Evolutionary conservation across 2,329 filamentous ascomycete species (phyloP).

Genomic region (Botryotinia convoluta): DNA sequence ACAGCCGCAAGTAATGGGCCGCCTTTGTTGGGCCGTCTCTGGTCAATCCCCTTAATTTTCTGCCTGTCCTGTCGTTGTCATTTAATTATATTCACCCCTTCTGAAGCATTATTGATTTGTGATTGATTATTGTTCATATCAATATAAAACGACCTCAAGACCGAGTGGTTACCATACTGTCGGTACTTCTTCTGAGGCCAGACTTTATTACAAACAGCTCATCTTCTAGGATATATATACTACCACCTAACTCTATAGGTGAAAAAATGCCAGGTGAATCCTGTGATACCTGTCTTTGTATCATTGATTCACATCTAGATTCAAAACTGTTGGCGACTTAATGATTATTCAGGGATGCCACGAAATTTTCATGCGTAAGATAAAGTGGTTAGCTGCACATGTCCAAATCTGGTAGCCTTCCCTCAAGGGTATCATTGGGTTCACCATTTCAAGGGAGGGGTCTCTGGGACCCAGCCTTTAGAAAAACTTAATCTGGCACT

Average conservation of each 20-base stretch:
- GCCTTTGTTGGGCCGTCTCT: neutral
- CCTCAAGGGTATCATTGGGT: neutral
- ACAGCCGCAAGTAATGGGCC: neutral
- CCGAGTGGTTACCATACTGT: constrained; percentile 11
- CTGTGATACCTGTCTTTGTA: neutral
- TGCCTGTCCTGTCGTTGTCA: neutral
- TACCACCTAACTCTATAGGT: neutral
- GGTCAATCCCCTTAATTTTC: neutral
- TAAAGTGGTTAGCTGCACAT: neutral
- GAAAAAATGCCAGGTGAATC: neutral
- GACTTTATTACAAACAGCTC: neutral
- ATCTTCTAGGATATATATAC: neutral
- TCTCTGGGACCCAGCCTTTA: neutral
- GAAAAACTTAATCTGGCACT: neutral
- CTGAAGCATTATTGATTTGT: neutral
- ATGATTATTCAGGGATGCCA: neutral
- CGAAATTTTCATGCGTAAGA: neutral
- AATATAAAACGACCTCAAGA: neutral
- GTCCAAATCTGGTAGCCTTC: neutral
- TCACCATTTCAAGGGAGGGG: neutral
- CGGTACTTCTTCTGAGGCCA: neutral
- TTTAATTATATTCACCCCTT: neutral
- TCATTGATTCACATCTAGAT: neutral
- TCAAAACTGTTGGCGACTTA: neutral
- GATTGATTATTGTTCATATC: neutral